phyloP scores from a whole-genome alignment of 208 protist genomes.

The Trypanosomatidae sp. region DNA sequence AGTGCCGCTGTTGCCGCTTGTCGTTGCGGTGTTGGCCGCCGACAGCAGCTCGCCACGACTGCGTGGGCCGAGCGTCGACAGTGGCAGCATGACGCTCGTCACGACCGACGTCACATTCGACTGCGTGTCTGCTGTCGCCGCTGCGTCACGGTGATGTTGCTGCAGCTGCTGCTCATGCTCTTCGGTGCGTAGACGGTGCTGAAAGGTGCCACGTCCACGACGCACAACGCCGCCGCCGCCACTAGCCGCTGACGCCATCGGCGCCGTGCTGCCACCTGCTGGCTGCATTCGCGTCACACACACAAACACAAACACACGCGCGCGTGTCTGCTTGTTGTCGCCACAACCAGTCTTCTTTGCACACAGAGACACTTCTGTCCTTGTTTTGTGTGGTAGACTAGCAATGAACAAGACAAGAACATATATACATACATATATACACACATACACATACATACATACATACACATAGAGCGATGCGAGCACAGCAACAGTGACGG shows the following conservation, averaged over 20 bases:
- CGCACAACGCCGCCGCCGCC: constrained; percentile 17
- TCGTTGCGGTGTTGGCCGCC: background rate
- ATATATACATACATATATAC: background rate
- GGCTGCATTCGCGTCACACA: no score
- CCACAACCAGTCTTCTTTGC: no score
- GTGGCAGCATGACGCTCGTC: constrained; percentile 28
- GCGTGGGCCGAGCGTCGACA: constrained; percentile 11
- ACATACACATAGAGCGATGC: background rate
- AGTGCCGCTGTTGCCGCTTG: constrained; percentile 9
- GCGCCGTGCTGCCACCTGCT: background rate
- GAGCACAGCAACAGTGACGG: background rate
- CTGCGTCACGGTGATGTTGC: no score
- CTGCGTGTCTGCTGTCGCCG: constrained; percentile 11
- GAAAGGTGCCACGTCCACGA: constrained; percentile 56
- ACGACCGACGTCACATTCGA: constrained; percentile 33
- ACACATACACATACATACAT: background rate
- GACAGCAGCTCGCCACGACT: background rate
- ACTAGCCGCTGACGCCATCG: background rate
- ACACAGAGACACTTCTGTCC: background rate
- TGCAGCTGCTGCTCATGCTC: constrained; percentile 15
- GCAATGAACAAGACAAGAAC: constrained; percentile 1
- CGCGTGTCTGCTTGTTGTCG: no score
- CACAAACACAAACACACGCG: no score
- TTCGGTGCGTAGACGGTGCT: constrained; percentile 52
- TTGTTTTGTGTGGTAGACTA: background rate